Percentiles rank a stretch among this genome's conserved stretches.
Conservation (phyloP, 306 rosid genomes). For the Cucurbita ficifolia region DNA sequence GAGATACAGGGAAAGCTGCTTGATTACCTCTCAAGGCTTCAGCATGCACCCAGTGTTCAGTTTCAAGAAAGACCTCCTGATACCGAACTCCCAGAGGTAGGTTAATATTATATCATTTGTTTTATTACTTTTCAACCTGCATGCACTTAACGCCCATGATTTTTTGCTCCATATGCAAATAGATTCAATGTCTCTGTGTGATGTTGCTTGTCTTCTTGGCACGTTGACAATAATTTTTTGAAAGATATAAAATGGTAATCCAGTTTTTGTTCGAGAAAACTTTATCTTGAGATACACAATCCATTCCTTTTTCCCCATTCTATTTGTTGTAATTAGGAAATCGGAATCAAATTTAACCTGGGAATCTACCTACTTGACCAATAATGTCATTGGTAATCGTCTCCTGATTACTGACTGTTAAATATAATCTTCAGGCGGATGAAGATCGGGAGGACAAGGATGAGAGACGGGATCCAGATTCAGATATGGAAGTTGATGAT, state of each 20-base stretch:
- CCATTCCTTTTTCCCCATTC: not conserved
- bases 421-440: constrained; percentile 32
- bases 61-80: constrained; percentile 83
- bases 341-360: not conserved
- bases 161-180: not conserved
- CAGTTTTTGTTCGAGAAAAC: not conserved
- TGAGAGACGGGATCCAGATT: constrained; percentile 54
- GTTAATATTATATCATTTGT: not conserved
- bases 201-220: not conserved
- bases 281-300: not conserved
- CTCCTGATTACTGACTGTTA: not conserved
- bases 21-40: constrained; percentile 66
- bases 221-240: not conserved
- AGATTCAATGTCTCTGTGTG: not conserved
- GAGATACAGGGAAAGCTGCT: constrained; percentile 62
- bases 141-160: not conserved
- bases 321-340: not conserved
- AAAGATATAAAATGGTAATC: not conserved
- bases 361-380: not conserved
- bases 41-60: constrained; percentile 80
- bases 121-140: not conserved
- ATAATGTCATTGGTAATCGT: not conserved
- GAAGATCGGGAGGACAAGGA: constrained; percentile 54
- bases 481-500: constrained; percentile 54
- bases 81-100: constrained; percentile 64